Evolutionary conservation across 495 filamentous ascomycete species (phyloP), one percentile per base, ranked within the genome.

Genomic region (Baudoinia panamericana): DNA sequence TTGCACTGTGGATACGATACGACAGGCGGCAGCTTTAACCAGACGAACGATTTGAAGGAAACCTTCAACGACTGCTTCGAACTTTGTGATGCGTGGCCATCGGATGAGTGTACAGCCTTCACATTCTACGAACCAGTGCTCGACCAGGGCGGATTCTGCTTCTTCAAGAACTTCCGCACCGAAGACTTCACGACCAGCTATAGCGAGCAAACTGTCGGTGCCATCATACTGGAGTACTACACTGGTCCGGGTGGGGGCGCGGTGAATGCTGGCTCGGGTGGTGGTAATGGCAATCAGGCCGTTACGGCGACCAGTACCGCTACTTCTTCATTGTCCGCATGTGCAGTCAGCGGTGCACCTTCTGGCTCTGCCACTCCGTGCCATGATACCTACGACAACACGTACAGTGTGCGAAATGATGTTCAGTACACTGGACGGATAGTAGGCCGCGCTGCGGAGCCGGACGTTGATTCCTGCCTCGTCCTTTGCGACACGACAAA

Each of bases 371-470:
- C n/a, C 10, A n/a, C 22, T 11, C 15, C 41, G 3, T 45, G 41
- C 22, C 41, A 45, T 19, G 41, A 45, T 27, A 15, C 41, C 2
- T 45, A 37, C 21, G 34, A 27, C 32, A 45, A 45, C 17, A 10
- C 41, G 3, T 45, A 30, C 41, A 38, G 28, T 16, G 25, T 45
- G 8, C 30, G 3, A 16, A 37, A 34, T 20, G 41, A 27, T n/a
- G 23, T 9, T 3, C 32, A 38, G 20, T 38, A 30, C 20, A 31
- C 17, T 10, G 41, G 41, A 2, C 26, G 33, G 10, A 18, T 38
- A 3, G 12, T 30, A 1, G 4, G 12, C 4, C 17, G 23, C 25
- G 23, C 18, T 5, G 30, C 4, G 3, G 20, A n/a, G 7, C 25
- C 33, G 7, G 21, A 27, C 16, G 7, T 45, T 12, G 32, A 38